These are phyloP conservation scores for Lepiota subincarnata DNA, from an alignment of 768 basidiomycete species.

Conservation along the genomic window DNA sequence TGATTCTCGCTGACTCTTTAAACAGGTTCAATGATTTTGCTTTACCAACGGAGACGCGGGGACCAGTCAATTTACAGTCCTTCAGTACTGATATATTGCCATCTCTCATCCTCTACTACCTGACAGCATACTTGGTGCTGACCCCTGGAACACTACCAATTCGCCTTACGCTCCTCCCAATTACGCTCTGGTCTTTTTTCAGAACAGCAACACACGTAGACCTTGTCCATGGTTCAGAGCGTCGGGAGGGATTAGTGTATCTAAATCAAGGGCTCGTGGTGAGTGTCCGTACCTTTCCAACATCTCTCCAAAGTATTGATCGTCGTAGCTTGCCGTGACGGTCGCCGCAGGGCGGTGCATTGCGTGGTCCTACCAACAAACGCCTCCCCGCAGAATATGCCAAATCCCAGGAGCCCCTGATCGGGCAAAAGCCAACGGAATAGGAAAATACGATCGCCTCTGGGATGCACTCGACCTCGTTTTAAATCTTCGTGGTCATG, in stretches of 20 bases:
- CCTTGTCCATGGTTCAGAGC: conserved; percentile 28
- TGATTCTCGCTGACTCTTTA: conserved; percentile 1
- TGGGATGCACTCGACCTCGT: conserved; percentile 37
- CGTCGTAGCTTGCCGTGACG: conserved; percentile 30
- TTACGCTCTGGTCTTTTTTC: conserved; percentile 41
- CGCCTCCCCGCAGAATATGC: conserved; percentile 27
- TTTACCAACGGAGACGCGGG: conserved; percentile 26
- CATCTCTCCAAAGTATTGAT: background rate
- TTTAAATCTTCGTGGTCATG: conserved; percentile 50
- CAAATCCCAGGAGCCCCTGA: conserved; percentile 1
- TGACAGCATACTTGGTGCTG: conserved; percentile 50
- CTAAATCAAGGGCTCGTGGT: conserved; percentile 46
- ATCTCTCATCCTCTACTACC: conserved; percentile 41
- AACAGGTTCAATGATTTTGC: conserved; percentile 24
- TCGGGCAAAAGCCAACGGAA: conserved; percentile 8
- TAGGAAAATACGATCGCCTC: conserved; percentile 6
- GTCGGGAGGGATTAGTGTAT: conserved; percentile 32
- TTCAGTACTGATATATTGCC: conserved; percentile 37
- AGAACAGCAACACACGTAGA: conserved; percentile 41
- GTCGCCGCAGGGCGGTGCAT: conserved; percentile 33
- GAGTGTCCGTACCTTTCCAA: conserved; percentile 16
- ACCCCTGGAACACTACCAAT: conserved; percentile 38
- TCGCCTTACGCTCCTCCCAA: conserved; percentile 45
- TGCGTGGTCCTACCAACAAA: conserved; percentile 35
- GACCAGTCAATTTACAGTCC: conserved; percentile 29